phyloP scores from a whole-genome alignment of 2,329 filamentous ascomycete genomes.

The Truncatella angustata region DNA sequence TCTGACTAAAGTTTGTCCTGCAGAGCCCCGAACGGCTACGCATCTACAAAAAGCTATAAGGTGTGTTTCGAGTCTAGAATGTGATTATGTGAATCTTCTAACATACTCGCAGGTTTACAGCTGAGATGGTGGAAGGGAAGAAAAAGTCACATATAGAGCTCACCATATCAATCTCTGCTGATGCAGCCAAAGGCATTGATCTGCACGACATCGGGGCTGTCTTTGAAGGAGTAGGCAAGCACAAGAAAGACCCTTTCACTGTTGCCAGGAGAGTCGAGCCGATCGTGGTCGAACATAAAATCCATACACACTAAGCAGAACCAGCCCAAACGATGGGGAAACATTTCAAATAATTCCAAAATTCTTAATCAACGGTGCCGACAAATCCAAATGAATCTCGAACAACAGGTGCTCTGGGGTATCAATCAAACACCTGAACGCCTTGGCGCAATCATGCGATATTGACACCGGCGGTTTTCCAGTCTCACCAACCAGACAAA shows the following conservation, averaged over 20 bases:
- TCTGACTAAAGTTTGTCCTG: slow-evolving; percentile 41
- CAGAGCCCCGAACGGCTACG: slow-evolving; percentile 34
- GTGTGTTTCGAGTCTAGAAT: slow-evolving; percentile 31
- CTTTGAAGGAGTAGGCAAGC: slow-evolving; percentile 26
- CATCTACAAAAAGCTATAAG: slow-evolving; percentile 35
- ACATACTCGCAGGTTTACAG: slow-evolving; percentile 17
- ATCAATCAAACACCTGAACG: no score
- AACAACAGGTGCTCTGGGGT: no score
- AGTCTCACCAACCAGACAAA: no score
- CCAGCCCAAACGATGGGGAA: no score
- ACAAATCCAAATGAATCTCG: no score
- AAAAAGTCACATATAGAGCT: slow-evolving; percentile 29
- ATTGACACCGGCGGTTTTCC: no score
- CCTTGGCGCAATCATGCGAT: no score
- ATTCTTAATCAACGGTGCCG: no score
- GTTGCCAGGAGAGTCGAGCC: slow-evolving; percentile 23
- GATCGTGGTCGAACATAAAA: no score
- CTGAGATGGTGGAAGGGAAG: slow-evolving; percentile 17
- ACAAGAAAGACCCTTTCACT: slow-evolving; percentile 14
- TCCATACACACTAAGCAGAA: no score
- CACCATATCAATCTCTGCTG: slow-evolving; percentile 18
- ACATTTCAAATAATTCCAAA: no score
- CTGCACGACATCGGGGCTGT: slow-evolving; percentile 18
- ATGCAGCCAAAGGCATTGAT: slow-evolving; percentile 17
- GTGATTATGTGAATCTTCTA: not conserved